Conservation (phyloP, 1,284 basidiomycete genomes). For the Cutaneotrichosporon sp. region DNA sequence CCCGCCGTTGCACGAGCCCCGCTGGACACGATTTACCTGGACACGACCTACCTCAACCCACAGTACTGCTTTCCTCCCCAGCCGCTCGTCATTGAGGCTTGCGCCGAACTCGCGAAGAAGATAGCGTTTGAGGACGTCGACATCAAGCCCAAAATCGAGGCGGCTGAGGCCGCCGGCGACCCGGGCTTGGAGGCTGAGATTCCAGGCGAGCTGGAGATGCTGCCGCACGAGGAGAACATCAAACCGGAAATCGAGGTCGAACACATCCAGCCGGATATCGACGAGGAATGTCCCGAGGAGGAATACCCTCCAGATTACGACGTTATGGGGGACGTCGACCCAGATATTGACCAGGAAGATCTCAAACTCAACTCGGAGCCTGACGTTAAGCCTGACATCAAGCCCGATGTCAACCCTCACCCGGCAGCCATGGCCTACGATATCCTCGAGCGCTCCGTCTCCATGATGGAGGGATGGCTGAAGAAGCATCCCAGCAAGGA, state of each 20-base stretch:
- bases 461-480: slow-evolving; percentile 55
- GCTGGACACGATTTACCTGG: slow-evolving; percentile 87
- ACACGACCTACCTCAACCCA: slow-evolving; percentile 94
- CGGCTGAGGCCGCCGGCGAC: slow-evolving; percentile 7
- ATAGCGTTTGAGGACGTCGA: slow-evolving; percentile 38
- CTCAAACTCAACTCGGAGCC: neutral
- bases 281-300: neutral
- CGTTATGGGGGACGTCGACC: slow-evolving; percentile 3
- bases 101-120: slow-evolving; percentile 70
- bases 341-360: neutral
- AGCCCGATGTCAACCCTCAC: slow-evolving; percentile 17
- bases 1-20: slow-evolving; percentile 72
- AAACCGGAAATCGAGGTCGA: neutral
- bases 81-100: slow-evolving; percentile 85
- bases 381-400: slow-evolving; percentile 9
- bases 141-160: slow-evolving; percentile 30
- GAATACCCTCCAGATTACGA: neutral
- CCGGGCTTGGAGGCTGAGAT: slow-evolving; percentile 25
- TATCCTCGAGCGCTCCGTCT: slow-evolving; percentile 37
- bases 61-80: slow-evolving; percentile 95
- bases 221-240: neutral
- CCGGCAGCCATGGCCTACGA: slow-evolving; percentile 14
- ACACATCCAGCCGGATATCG: neutral
- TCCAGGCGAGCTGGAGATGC: neutral
- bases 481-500: slow-evolving; percentile 40